Conservation (phyloP, 306 rosid genomes). For the Luffa acutangula region DNA sequence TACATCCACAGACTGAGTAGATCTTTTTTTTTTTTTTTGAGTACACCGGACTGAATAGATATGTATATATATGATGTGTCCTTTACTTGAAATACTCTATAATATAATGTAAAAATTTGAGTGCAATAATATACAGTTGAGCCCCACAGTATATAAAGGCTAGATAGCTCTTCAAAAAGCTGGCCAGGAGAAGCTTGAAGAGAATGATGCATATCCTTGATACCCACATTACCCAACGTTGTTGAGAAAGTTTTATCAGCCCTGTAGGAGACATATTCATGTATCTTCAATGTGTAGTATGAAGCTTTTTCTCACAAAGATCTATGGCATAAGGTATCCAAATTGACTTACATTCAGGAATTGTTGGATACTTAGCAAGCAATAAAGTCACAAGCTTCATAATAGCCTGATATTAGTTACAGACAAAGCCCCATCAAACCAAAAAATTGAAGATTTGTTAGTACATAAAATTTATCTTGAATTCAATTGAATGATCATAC, state of each 20-base stretch:
- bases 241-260: conserved; percentile 40
- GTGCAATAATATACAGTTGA: conserved; percentile 16
- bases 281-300: not conserved
- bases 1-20: not conserved
- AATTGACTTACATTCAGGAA: conserved; percentile 44
- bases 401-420: conserved; percentile 30
- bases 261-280: conserved; percentile 31
- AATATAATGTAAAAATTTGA: conserved; percentile 19
- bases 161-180: conserved; percentile 39
- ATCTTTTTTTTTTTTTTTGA: not conserved
- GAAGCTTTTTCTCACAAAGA: not conserved
- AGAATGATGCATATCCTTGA: conserved; percentile 26
- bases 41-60: not conserved
- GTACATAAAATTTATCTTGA: not conserved
- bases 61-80: not conserved
- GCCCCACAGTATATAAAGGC: conserved; percentile 21
- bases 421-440: not conserved
- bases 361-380: conserved; percentile 52
- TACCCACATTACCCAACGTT: conserved; percentile 27
- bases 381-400: conserved; percentile 43
- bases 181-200: conserved; percentile 24
- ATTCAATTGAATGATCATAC: not conserved
- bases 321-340: not conserved
- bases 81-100: conserved; percentile 30
- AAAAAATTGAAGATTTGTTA: not conserved